A percentile compares a stretch with the other conserved stretches of the same genome.
Evolutionary conservation across 305 asterid genomes (phyloP).

Genomic region (Solanum hybrid): DNA sequence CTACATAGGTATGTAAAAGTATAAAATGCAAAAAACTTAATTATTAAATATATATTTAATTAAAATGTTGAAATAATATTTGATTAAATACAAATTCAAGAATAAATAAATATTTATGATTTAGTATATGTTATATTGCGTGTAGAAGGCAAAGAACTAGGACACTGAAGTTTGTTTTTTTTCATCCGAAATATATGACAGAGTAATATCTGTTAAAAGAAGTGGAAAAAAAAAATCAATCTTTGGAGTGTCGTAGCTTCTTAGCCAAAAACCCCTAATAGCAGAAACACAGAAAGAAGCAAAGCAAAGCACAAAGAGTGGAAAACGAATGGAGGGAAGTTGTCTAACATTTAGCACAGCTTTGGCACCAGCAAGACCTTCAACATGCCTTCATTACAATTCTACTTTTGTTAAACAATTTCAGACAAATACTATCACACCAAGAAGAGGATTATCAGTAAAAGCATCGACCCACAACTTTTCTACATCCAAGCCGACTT

Average conservation of each 20-base stretch:
- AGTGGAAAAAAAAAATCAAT: not conserved
- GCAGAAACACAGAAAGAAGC: not conserved
- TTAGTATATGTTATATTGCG: not conserved
- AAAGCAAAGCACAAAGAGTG: not conserved
- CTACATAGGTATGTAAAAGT: not conserved
- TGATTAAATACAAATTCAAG: too few relatives aligned
- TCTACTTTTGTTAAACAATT: slow-evolving; percentile 15
- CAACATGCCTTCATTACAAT: slow-evolving; percentile 22
- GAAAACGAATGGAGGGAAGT: slow-evolving; percentile 37
- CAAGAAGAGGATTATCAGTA: slow-evolving; percentile 22
- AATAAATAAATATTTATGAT: too few relatives aligned
- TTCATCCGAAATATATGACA: not conserved
- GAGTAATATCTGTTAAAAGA: not conserved
- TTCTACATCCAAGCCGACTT: slow-evolving; percentile 7
- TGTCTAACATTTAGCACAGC: slow-evolving; percentile 46
- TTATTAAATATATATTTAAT: too few relatives aligned
- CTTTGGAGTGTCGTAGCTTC: not conserved
- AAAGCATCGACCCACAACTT: slow-evolving; percentile 33
- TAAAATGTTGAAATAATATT: not conserved
- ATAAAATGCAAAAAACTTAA: not conserved
- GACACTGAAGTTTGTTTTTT: not conserved
- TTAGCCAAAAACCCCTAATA: slow-evolving; percentile 1
- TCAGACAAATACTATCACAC: slow-evolving; percentile 9
- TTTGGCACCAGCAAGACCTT: slow-evolving; percentile 12
- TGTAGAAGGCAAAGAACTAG: not conserved